Percentiles rank a stretch among this genome's conserved stretches.
phyloP scores from a whole-genome alignment of 306 rosid genomes.

The Rosa rugosa region DNA sequence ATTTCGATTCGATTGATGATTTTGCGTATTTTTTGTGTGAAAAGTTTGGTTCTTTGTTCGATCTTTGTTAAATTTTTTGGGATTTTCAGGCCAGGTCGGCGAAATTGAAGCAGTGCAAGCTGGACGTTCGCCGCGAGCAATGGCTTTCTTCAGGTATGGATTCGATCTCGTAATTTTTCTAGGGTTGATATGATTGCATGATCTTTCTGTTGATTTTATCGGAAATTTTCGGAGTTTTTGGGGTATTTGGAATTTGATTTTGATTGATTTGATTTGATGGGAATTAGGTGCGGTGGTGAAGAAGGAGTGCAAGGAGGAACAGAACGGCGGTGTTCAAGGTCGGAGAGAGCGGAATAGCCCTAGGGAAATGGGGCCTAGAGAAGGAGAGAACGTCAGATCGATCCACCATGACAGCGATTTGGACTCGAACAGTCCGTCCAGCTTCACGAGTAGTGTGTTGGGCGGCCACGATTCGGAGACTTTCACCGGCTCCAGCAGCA shows the following conservation, averaged over 20 bases:
- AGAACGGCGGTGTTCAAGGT: constrained; percentile 33
- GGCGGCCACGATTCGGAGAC: constrained; percentile 73
- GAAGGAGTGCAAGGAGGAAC: constrained; percentile 61
- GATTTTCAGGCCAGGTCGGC: constrained; percentile 79
- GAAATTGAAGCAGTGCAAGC: constrained; percentile 95
- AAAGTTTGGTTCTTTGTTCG: not conserved
- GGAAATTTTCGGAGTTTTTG: not conserved
- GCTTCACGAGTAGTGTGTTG: constrained; percentile 50
- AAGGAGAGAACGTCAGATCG: constrained; percentile 46
- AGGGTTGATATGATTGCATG: not conserved
- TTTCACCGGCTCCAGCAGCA: constrained; percentile 66
- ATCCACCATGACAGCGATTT: constrained; percentile 57
- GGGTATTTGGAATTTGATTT: not conserved
- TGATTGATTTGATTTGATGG: constrained; percentile 33
- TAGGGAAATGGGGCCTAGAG: constrained; percentile 43
- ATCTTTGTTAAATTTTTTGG: not conserved
- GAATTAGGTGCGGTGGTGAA: constrained; percentile 60
- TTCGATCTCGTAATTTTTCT: constrained; percentile 5
- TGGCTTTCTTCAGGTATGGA: constrained; percentile 87
- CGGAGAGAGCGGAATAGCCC: constrained; percentile 30
- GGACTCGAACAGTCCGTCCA: constrained; percentile 66
- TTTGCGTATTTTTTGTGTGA: not conserved
- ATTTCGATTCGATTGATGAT: not conserved
- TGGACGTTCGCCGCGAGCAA: constrained; percentile 97
- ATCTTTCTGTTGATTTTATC: not conserved